Evolutionary conservation across 2,329 filamentous ascomycete species (phyloP).

Genomic region (Ophiocordyceps camponoti-rufipedis): DNA sequence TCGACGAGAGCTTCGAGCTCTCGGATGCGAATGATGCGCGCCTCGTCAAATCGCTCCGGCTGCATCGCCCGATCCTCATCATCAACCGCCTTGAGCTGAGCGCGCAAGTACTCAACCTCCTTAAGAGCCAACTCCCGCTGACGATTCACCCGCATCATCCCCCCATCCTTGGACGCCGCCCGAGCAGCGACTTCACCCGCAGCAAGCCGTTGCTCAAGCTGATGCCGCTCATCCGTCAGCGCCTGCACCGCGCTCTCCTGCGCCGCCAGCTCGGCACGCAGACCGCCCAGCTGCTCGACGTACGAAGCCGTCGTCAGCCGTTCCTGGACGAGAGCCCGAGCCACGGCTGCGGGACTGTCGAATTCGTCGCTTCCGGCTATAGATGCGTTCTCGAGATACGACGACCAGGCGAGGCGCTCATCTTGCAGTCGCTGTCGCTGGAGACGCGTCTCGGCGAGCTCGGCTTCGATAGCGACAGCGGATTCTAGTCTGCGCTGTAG

Average conservation of each 20-base stretch:
- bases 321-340: constrained; percentile 67
- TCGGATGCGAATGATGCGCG: constrained; percentile 54
- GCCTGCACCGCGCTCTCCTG: constrained; percentile 58
- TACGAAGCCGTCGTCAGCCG: constrained; percentile 62
- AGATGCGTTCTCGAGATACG: constrained; percentile 57
- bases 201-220: constrained; percentile 51
- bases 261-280: constrained; percentile 62
- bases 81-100: constrained; percentile 78
- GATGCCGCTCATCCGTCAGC: constrained; percentile 51
- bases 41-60: constrained; percentile 58
- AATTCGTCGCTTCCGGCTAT: constrained; percentile 51
- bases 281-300: constrained; percentile 59
- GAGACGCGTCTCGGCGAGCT: constrained; percentile 62
- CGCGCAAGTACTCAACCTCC: constrained; percentile 85
- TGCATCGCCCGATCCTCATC: constrained; percentile 77
- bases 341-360: constrained; percentile 73
- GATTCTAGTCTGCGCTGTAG: constrained; percentile 61
- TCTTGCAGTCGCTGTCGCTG: constrained; percentile 80
- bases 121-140: constrained; percentile 70
- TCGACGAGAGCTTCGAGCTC: constrained; percentile 78
- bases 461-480: constrained; percentile 54
- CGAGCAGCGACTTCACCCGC: constrained; percentile 37
- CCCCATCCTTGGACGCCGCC: constrained; percentile 40
- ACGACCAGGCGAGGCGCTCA: constrained; percentile 71
- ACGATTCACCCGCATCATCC: constrained; percentile 59